Percentiles rank a stretch among this genome's conserved stretches.
Evolutionary conservation across 805 yeast species (phyloP).

Genomic region (Schwanniomyces pseudopolymorphus): DNA sequence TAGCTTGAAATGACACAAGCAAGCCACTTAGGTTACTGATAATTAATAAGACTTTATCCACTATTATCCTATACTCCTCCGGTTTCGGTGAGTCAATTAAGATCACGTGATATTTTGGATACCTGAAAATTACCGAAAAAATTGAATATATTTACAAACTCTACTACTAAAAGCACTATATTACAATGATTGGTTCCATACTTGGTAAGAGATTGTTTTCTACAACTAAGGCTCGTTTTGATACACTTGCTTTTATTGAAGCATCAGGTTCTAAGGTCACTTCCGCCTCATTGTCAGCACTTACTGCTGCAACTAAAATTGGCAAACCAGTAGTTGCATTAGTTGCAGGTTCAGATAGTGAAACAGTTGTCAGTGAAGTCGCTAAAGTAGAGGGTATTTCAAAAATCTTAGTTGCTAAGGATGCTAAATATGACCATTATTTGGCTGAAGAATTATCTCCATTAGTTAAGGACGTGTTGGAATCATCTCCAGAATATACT

Average conservation of each 20-base stretch:
- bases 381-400: constrained; percentile 52
- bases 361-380: constrained; percentile 44
- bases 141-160: not conserved
- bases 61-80: too few species aligned
- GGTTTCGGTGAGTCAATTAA: not conserved
- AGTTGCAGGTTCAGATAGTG: constrained; percentile 64
- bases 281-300: constrained; percentile 68
- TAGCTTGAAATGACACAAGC: too few species aligned
- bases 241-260: constrained; percentile 78
- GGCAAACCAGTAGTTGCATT: constrained; percentile 82
- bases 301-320: constrained; percentile 74
- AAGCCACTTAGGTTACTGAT: too few species aligned
- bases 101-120: not conserved
- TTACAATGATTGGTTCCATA: constrained; percentile 4
- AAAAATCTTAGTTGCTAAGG: constrained; percentile 59
- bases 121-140: not conserved
- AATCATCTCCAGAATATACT: constrained; percentile 42
- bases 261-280: constrained; percentile 52
- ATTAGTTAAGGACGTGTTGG: constrained; percentile 50
- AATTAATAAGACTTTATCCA: too few species aligned
- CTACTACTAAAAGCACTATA: not conserved
- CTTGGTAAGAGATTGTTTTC: constrained; percentile 49
- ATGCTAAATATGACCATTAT: constrained; percentile 59
- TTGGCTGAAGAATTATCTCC: constrained; percentile 83
- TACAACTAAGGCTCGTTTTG: constrained; percentile 16